These are phyloP conservation scores for Aspergillus cristatus DNA, from an alignment of 495 filamentous ascomycete genomes.

Conservation along the genomic window DNA sequence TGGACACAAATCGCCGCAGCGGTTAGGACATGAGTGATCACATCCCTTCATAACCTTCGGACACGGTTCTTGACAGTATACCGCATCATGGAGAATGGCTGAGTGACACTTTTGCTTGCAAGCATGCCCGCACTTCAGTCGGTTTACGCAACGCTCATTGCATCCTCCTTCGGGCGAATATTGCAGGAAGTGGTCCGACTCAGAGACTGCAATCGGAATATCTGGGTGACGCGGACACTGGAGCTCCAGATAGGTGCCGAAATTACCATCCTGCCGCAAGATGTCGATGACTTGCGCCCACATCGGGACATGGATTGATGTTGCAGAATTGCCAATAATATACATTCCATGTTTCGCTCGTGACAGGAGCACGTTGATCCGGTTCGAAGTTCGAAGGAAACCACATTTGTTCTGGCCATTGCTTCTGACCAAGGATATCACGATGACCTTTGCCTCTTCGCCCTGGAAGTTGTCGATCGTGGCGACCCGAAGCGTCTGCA, in stretches of 20 bases:
- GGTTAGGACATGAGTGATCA: slow-evolving; percentile 48
- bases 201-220: slow-evolving; percentile 42
- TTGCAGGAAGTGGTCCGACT: slow-evolving; percentile 52
- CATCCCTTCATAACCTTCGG: slow-evolving; percentile 47
- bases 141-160: slow-evolving; percentile 43
- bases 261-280: slow-evolving; percentile 35
- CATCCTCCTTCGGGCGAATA: slow-evolving; percentile 69
- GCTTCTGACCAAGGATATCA: slow-evolving; percentile 76
- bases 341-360: slow-evolving; percentile 80
- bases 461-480: slow-evolving; percentile 86
- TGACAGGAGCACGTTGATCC: slow-evolving; percentile 70
- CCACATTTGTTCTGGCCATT: slow-evolving; percentile 56
- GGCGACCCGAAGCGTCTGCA: slow-evolving; percentile 58
- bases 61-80: slow-evolving; percentile 54
- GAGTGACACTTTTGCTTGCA: slow-evolving; percentile 68
- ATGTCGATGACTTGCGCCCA: slow-evolving; percentile 58
- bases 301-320: slow-evolving; percentile 51
- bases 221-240: slow-evolving; percentile 61
- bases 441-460: slow-evolving; percentile 70
- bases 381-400: slow-evolving; percentile 64
- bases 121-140: slow-evolving; percentile 62
- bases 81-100: slow-evolving; percentile 49
- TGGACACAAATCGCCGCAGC: slow-evolving; percentile 53
- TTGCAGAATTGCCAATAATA: slow-evolving; percentile 63
- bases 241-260: slow-evolving; percentile 48